Percentiles rank a stretch among this genome's conserved stretches.
Conservation (phyloP, 768 basidiomycete genomes). For the Coprinopsis cinerea region DNA sequence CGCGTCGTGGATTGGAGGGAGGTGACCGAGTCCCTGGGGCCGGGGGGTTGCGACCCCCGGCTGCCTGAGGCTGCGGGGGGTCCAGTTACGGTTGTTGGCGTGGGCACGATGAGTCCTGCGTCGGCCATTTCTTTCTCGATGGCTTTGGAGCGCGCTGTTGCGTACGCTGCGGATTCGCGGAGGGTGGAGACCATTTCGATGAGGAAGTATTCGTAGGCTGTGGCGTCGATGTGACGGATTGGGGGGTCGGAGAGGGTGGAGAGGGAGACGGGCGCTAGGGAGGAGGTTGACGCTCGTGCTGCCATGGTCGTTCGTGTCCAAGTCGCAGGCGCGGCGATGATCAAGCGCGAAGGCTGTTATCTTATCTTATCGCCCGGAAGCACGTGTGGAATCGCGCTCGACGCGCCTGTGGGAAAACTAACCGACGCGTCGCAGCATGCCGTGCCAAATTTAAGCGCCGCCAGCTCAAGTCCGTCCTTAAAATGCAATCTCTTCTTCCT, state of each 20-base stretch:
- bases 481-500: too few species aligned
- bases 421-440: too few species aligned
- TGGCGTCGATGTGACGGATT: conserved; percentile 52
- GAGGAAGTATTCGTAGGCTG: conserved; percentile 80
- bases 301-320: conserved; percentile 1
- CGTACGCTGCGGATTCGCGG: conserved; percentile 67
- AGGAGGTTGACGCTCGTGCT: conserved; percentile 8
- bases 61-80: too few species aligned
- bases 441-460: too few species aligned
- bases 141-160: conserved; percentile 57
- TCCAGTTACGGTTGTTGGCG: conserved; percentile 34
- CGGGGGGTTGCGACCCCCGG: too few species aligned
- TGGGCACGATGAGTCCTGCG: conserved; percentile 61
- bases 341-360: neutral
- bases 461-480: too few species aligned
- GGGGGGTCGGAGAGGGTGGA: conserved; percentile 63
- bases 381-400: too few species aligned
- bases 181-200: conserved; percentile 76
- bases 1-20: conserved; percentile 26
- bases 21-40: conserved; percentile 34
- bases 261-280: conserved; percentile 22
- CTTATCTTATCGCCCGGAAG: conserved; percentile 9
- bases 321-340: neutral
- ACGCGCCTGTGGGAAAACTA: too few species aligned
- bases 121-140: conserved; percentile 77